Evolutionary conservation across 345 rosid genomes (phyloP), one percentile per base, ranked within the genome.

Genomic region (Populus euphratica): DNA sequence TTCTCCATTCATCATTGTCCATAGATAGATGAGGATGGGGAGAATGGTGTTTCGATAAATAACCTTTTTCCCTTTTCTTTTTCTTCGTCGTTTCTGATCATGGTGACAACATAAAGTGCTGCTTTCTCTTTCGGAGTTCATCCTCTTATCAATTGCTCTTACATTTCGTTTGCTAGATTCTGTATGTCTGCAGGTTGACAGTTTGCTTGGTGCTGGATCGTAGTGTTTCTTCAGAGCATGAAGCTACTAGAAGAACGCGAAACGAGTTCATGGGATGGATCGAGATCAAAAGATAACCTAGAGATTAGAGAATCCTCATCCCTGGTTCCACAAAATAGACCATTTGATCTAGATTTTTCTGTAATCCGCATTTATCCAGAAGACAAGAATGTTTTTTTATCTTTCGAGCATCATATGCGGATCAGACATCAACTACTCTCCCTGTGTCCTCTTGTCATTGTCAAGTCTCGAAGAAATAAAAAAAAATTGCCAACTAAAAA

Each of bases 231-330:
- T 89, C 75, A 77, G 99, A 96, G 81, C 98, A 93, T 2, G 99
- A 96, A 76, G 99, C 98, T 47, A 93, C 99, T 43, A 88, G 98
- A 83, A 89, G 99, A 86, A 96, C 92, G 99, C 89, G 97, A 83
- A 96, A 96, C 54, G 99, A 96, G 85, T 96, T 96, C 80, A 63
- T 96, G 99, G 99, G 99, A 96, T 87, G 99, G 99, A 72, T 87
- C 93, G 81, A 90, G 97, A 81, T 86, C 98, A 64, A 96, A 93
- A 84, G 98, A 92, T 69, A 96, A 94, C 84, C 96, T 33, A 4
- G 35, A 33, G 35, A 33, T 33, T 33, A 96, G 86, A 90, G 97
- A 81, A 92, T 96, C 69, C 97, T 96, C 65, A 92, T 96, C 75
- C 97, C 92, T 36, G 99, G 97, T 71, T 98, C 99, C 73, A 93